A percentile compares a stretch with the other conserved stretches of the same genome.
Conservation (phyloP, 345 rosid genomes). For the Psidium guajava region DNA sequence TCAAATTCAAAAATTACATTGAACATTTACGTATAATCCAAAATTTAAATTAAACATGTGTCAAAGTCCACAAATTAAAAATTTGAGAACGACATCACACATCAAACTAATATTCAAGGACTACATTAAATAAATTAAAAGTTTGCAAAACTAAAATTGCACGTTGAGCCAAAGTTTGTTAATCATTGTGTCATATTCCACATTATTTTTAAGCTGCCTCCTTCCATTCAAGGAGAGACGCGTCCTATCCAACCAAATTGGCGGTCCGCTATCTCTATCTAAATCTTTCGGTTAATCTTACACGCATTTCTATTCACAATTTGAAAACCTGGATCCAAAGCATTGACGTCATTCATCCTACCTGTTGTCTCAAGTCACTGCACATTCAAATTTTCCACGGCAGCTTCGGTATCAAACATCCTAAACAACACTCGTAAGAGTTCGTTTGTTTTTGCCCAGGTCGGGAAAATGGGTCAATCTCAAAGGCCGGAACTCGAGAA, state of each 20-base stretch:
- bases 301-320: background rate
- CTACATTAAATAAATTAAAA: too few species aligned
- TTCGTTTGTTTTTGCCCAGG: background rate
- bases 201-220: background rate
- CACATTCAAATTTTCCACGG: background rate
- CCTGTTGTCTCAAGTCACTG: background rate
- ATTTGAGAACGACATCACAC: too few species aligned
- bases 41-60: too few species aligned
- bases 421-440: background rate
- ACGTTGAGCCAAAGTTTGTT: too few species aligned
- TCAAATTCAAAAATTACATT: too few species aligned
- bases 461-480: background rate
- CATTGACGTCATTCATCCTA: background rate
- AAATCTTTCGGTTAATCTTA: too few species aligned
- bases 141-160: too few species aligned
- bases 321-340: background rate
- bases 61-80: too few species aligned
- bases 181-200: too few species aligned
- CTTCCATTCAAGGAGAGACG: background rate
- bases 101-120: too few species aligned
- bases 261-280: background rate
- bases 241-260: background rate
- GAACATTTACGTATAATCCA: too few species aligned
- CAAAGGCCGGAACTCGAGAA: background rate
- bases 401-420: background rate